Percentiles rank a stretch among this genome's conserved stretches.
Evolutionary conservation across 2,329 filamentous ascomycete genomes (phyloP).

Genomic region (Diaporthe ampelina): DNA sequence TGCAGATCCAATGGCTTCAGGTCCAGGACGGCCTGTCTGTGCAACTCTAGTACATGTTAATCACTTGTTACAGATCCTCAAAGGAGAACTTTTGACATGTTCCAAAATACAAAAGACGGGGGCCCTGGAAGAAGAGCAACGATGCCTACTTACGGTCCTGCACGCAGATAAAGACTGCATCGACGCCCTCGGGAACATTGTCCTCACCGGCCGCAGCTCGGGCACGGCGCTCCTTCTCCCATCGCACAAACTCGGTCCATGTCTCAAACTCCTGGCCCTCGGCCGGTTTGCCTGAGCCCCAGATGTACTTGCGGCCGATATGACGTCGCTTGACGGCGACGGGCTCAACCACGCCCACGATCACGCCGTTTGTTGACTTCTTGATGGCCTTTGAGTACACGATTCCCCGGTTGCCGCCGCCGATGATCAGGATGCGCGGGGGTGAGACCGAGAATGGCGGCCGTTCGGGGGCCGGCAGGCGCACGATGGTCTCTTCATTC

Average conservation of each 20-base stretch:
- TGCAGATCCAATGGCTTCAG: background rate
- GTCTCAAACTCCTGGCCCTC: conserved; percentile 27
- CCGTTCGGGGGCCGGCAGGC: conserved; percentile 9
- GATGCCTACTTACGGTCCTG: background rate
- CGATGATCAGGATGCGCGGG: conserved; percentile 4
- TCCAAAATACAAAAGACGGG: too few relatives aligned
- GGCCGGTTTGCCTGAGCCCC: background rate
- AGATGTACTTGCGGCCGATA: conserved; percentile 21
- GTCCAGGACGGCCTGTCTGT: background rate
- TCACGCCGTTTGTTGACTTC: conserved; percentile 11
- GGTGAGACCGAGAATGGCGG: conserved; percentile 4
- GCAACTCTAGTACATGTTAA: background rate
- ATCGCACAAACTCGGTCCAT: background rate
- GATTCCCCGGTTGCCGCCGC: conserved; percentile 1
- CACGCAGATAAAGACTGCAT: conserved; percentile 20
- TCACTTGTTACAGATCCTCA: too few relatives aligned
- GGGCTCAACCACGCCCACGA: conserved; percentile 11
- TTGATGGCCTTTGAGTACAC: conserved; percentile 20
- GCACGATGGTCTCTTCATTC: background rate
- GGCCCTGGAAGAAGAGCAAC: too few relatives aligned
- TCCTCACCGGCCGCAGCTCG: background rate
- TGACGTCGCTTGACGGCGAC: conserved; percentile 16
- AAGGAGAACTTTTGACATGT: too few relatives aligned
- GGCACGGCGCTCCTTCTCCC: conserved; percentile 6
- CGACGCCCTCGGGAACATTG: background rate